Evolutionary conservation across 176 grass and related monocot species (phyloP).

Genomic region (Cenchrus purpureus): DNA sequence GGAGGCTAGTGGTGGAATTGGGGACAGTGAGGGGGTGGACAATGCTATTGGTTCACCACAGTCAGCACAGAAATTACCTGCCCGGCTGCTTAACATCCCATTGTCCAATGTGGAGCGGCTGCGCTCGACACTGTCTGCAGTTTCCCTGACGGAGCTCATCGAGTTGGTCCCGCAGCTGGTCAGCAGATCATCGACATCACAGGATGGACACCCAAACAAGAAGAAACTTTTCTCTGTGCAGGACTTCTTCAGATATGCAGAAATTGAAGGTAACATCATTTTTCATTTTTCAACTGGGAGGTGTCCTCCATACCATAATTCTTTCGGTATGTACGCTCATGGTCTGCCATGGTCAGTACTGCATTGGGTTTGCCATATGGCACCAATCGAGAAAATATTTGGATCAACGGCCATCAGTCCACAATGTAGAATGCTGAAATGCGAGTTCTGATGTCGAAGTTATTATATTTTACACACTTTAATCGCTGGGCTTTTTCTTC

Average conservation of each 20-base stretch:
- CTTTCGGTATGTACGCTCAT: conserved; percentile 3
- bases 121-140: conserved; percentile 73
- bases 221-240: conserved; percentile 98
- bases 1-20: not conserved
- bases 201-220: conserved; percentile 81
- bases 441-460: not conserved
- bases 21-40: conserved; percentile 48
- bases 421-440: conserved; percentile 12
- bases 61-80: conserved; percentile 55
- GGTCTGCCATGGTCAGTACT: conserved; percentile 1
- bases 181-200: conserved; percentile 49
- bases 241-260: conserved; percentile 91
- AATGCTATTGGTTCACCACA: conserved; percentile 20
- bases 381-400: not conserved
- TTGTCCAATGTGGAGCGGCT: conserved; percentile 89
- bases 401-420: too few species aligned
- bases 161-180: conserved; percentile 77
- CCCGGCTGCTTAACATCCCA: conserved; percentile 71
- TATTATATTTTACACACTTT: not conserved
- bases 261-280: conserved; percentile 67
- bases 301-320: not conserved
- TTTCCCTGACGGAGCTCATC: conserved; percentile 72
- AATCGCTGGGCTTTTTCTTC: not conserved
- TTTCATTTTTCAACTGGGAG: not conserved
- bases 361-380: not conserved